Conservation (phyloP, 306 rosid species). For the Quercus mongolica region DNA sequence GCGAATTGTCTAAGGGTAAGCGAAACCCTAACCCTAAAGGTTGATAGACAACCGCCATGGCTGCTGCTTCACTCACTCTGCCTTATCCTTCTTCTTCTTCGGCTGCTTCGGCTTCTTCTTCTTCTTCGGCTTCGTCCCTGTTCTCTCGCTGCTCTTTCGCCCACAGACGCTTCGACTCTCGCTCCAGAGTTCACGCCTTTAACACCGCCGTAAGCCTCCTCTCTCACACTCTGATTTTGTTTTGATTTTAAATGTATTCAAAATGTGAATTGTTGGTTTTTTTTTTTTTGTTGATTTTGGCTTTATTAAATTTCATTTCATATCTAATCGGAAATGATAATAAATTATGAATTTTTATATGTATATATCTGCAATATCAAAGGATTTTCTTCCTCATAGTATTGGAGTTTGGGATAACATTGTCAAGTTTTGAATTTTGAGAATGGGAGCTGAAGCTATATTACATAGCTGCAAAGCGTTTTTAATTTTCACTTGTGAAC, state of each 20-base stretch:
- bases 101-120: conserved; percentile 18
- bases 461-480: background rate
- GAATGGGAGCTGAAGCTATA: background rate
- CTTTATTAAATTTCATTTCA: background rate
- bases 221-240: background rate
- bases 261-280: background rate
- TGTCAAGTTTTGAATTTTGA: background rate
- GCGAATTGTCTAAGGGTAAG: too few species aligned
- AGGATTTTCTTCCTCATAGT: background rate
- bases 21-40: background rate
- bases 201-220: conserved; percentile 37
- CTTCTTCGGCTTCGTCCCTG: conserved; percentile 34
- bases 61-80: conserved; percentile 61
- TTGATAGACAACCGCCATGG: conserved; percentile 30
- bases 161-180: conserved; percentile 25
- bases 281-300: background rate
- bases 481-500: background rate
- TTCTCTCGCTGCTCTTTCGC: conserved; percentile 22
- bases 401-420: background rate
- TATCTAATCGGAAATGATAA: background rate
- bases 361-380: background rate
- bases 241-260: background rate
- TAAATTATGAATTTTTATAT: too few species aligned
- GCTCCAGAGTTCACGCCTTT: conserved; percentile 27
- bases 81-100: conserved; percentile 35